Conservation (phyloP, 2,329 filamentous ascomycete genomes). For the Zarea fungicola region DNA sequence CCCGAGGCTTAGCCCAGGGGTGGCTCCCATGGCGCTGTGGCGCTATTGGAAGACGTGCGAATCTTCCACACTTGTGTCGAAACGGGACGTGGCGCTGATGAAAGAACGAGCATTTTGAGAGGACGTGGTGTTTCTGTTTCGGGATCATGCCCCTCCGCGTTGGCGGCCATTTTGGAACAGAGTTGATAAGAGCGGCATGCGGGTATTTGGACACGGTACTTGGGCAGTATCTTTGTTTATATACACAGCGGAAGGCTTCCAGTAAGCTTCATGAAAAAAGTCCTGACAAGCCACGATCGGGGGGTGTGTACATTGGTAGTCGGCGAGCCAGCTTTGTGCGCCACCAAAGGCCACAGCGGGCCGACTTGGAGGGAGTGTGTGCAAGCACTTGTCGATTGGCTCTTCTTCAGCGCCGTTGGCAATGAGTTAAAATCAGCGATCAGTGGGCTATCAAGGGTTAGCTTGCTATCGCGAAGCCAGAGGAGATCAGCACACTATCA, state of each 20-base stretch:
- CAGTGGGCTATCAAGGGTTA: neutral
- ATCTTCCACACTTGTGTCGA: neutral
- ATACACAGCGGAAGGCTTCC: neutral
- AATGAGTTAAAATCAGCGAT: neutral
- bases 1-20: neutral
- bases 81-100: neutral
- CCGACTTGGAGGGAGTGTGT: neutral
- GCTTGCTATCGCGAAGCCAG: neutral
- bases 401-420: neutral
- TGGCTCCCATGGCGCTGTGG: constrained; percentile 9
- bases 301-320: neutral
- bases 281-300: constrained; percentile 1
- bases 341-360: constrained; percentile 1
- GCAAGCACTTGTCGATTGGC: constrained; percentile 2
- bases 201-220: too few species aligned
- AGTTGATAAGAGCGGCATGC: too few species aligned
- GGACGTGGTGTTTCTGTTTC: neutral
- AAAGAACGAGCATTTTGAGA: too few species aligned
- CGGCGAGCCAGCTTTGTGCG: neutral
- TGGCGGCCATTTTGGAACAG: too few species aligned
- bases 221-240: too few species aligned
- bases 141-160: too few species aligned
- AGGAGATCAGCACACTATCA: constrained; percentile 7
- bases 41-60: neutral
- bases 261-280: too few species aligned